These are phyloP conservation scores for Clarkia xantiana DNA, from an alignment of 345 rosid species.

Conservation along the genomic window DNA sequence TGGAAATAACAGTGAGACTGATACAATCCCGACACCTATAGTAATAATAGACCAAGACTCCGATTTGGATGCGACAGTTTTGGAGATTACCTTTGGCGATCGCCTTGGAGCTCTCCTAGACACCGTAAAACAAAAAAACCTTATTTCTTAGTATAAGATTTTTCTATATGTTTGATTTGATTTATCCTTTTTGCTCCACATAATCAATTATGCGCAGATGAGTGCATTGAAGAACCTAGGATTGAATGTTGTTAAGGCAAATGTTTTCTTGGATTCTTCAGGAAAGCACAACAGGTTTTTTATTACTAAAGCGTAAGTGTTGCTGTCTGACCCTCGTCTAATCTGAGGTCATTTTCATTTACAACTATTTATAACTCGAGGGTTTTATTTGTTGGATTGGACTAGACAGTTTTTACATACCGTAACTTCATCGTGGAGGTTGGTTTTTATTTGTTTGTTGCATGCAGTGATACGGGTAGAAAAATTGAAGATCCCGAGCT, in stretches of 20 bases:
- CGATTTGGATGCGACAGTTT: slow-evolving; percentile 73
- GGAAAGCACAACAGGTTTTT: slow-evolving; percentile 88
- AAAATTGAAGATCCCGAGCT: slow-evolving; percentile 89
- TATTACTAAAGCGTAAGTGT: slow-evolving; percentile 68
- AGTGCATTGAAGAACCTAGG: slow-evolving; percentile 83
- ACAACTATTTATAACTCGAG: too few relatives aligned
- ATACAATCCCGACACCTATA: slow-evolving; percentile 67
- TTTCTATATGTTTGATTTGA: too few relatives aligned
- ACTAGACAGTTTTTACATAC: background rate
- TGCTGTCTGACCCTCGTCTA: too few relatives aligned
- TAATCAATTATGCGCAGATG: slow-evolving; percentile 32
- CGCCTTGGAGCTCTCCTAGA: slow-evolving; percentile 97
- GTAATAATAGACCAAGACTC: slow-evolving; percentile 93
- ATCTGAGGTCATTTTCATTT: too few relatives aligned
- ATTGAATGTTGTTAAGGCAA: slow-evolving; percentile 81
- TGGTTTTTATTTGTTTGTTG: slow-evolving; percentile 6
- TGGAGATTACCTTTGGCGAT: slow-evolving; percentile 86
- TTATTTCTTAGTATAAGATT: too few relatives aligned
- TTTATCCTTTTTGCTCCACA: too few relatives aligned
- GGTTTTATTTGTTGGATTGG: too few relatives aligned
- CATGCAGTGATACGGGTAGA: slow-evolving; percentile 67
- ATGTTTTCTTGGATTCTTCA: slow-evolving; percentile 79
- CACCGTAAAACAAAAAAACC: slow-evolving; percentile 39
- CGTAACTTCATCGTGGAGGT: slow-evolving; percentile 1
- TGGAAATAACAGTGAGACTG: slow-evolving; percentile 40